Percentiles rank a stretch among this genome's conserved stretches.
phyloP scores from a whole-genome alignment of 2,329 filamentous ascomycete species.

The Hypoxylon sp. region DNA sequence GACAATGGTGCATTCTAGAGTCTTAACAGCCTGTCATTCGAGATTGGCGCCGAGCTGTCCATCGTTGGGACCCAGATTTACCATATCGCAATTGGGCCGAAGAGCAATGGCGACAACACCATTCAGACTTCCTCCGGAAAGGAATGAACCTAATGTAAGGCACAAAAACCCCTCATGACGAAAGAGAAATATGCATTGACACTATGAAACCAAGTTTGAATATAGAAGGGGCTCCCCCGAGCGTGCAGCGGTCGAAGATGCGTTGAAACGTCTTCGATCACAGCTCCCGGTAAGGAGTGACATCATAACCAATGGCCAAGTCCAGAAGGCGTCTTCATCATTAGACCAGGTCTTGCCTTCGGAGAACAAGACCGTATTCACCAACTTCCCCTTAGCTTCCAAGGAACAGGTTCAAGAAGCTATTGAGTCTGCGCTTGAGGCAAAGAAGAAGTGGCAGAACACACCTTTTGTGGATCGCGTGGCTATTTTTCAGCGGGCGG shows the following conservation, averaged over 20 bases:
- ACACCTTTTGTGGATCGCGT: conserved; percentile 56
- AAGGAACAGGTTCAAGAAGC: conserved; percentile 52
- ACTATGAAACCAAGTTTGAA: neutral
- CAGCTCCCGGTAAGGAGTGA: conserved; percentile 14
- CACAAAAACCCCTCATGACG: neutral
- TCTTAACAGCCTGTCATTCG: too few relatives aligned
- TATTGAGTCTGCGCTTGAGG: conserved; percentile 54
- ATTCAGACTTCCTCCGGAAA: neutral
- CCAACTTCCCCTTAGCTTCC: conserved; percentile 8
- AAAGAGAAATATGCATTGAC: neutral
- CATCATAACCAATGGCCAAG: conserved; percentile 6
- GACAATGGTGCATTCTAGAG: too few relatives aligned
- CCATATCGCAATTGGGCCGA: too few relatives aligned
- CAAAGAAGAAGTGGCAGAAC: conserved; percentile 54
- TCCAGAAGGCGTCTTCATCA: neutral
- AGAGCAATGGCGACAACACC: neutral
- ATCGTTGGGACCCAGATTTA: too few relatives aligned
- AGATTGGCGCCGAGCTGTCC: too few relatives aligned
- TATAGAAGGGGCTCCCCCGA: conserved; percentile 10
- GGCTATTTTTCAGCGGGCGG: conserved; percentile 56
- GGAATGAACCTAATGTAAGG: conserved; percentile 12
- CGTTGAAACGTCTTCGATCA: neutral
- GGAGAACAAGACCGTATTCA: conserved; percentile 5
- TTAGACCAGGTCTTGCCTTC: conserved; percentile 9
- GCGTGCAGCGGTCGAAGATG: neutral